A percentile compares a stretch with the other conserved stretches of the same genome.
Evolutionary conservation across 306 rosid species (phyloP).

Genomic region (Astragalus membranaceus): DNA sequence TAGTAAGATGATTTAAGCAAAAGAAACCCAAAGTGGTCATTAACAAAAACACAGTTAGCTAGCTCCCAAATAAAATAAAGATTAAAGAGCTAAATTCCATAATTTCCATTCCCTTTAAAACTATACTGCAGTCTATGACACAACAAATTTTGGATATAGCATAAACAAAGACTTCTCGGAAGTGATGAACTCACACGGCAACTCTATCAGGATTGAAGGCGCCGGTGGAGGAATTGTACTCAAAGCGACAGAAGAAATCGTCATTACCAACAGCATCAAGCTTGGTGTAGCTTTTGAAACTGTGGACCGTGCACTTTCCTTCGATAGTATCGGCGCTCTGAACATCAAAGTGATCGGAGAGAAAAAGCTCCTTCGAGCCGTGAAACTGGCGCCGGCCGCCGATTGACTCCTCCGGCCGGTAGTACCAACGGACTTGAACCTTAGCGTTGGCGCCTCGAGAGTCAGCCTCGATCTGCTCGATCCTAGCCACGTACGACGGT

Average conservation of each 20-base stretch:
- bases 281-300: conserved; percentile 83
- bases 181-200: conserved; percentile 64
- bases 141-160: too few relatives aligned
- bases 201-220: conserved; percentile 96
- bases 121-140: too few relatives aligned
- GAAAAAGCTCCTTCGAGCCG: conserved; percentile 91
- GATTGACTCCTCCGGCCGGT: conserved; percentile 97
- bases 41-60: not conserved
- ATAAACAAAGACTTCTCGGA: not conserved
- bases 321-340: conserved; percentile 94
- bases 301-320: conserved; percentile 90
- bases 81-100: not conserved
- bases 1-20: too few relatives aligned
- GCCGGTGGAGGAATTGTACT: conserved; percentile 87
- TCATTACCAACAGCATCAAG: conserved; percentile 97
- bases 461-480: conserved; percentile 95
- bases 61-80: not conserved
- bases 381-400: conserved; percentile 99
- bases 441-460: conserved; percentile 89
- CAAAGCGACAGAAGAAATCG: conserved; percentile 97
- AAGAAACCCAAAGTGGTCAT: not conserved
- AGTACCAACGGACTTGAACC: conserved; percentile 89
- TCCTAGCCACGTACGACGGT: conserved; percentile 89
- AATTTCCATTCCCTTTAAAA: not conserved
- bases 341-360: conserved; percentile 83